Percentiles rank a stretch among this genome's conserved stretches.
These are phyloP conservation scores for Corylus avellana DNA, from an alignment of 306 rosid species.

Conservation along the genomic window DNA sequence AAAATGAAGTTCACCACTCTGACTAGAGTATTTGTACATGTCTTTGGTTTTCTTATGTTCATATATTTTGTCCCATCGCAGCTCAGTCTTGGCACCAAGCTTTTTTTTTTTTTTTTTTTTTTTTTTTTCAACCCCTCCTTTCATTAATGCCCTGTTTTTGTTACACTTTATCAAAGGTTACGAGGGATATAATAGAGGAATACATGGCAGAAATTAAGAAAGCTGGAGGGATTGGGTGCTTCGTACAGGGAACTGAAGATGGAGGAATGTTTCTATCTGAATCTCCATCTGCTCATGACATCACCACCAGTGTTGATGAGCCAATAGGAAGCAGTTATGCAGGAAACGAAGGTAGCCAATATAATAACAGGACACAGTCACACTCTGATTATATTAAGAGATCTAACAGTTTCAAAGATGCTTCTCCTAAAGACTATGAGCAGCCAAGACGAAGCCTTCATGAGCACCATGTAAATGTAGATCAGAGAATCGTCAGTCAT, in stretches of 20 bases:
- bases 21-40: not conserved
- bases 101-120: not conserved
- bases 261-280: conserved; percentile 36
- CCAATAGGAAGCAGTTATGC: conserved; percentile 31
- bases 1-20: not conserved
- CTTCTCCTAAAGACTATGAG: conserved; percentile 30
- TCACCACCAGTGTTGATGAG: conserved; percentile 31
- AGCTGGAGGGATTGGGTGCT: conserved; percentile 71
- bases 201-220: conserved; percentile 79
- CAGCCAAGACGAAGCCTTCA: conserved; percentile 37
- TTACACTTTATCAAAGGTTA: conserved; percentile 51
- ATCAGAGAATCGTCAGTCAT: conserved; percentile 26
- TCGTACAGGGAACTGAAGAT: conserved; percentile 48
- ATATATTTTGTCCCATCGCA: not conserved
- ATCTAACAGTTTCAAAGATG: conserved; percentile 34
- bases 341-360: conserved; percentile 31
- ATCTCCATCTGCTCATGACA: conserved; percentile 37
- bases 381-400: conserved; percentile 26
- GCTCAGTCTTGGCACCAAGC: not conserved
- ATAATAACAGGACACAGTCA: conserved; percentile 37
- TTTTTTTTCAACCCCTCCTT: not conserved
- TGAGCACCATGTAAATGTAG: conserved; percentile 30
- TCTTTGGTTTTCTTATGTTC: not conserved
- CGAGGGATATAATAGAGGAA: conserved; percentile 76
- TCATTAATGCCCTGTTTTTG: conserved; percentile 15